These are phyloP conservation scores for Gnaphalium uliginosum DNA, from an alignment of 129 eudicot species.

Conservation along the genomic window DNA sequence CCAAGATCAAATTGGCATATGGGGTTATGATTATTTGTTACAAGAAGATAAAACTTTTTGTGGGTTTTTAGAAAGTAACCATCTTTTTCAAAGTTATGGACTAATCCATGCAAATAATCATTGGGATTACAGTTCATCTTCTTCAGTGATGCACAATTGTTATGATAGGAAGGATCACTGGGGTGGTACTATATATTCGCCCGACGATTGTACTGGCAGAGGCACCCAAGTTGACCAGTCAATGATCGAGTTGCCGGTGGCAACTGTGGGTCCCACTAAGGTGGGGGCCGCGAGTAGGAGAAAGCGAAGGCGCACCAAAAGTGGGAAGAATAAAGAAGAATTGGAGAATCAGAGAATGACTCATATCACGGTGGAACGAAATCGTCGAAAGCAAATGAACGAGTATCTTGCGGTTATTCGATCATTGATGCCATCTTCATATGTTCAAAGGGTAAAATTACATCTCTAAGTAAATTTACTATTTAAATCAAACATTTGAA, in stretches of 20 bases:
- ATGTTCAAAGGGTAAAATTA: constrained; percentile 81
- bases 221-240: neutral
- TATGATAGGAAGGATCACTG: constrained; percentile 24
- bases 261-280: constrained; percentile 21
- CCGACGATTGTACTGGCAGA: constrained; percentile 14
- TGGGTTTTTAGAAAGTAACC: constrained; percentile 32
- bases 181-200: constrained; percentile 22
- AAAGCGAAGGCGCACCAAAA: constrained; percentile 48
- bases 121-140: constrained; percentile 28
- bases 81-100: constrained; percentile 25
- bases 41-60: constrained; percentile 29
- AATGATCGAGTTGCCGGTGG: constrained; percentile 1
- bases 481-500: too few relatives aligned
- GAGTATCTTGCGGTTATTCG: constrained; percentile 75
- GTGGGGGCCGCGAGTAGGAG: constrained; percentile 29
- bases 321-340: constrained; percentile 69
- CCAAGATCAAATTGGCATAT: constrained; percentile 26
- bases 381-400: constrained; percentile 87
- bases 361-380: constrained; percentile 84
- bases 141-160: constrained; percentile 22
- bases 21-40: constrained; percentile 25
- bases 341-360: constrained; percentile 87
- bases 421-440: constrained; percentile 74
- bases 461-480: too few relatives aligned
- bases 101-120: constrained; percentile 22